Percentiles rank a stretch among this genome's conserved stretches.
Evolutionary conservation across 1,284 basidiomycete species (phyloP).

Genomic region (Xerocomus subilludens): DNA sequence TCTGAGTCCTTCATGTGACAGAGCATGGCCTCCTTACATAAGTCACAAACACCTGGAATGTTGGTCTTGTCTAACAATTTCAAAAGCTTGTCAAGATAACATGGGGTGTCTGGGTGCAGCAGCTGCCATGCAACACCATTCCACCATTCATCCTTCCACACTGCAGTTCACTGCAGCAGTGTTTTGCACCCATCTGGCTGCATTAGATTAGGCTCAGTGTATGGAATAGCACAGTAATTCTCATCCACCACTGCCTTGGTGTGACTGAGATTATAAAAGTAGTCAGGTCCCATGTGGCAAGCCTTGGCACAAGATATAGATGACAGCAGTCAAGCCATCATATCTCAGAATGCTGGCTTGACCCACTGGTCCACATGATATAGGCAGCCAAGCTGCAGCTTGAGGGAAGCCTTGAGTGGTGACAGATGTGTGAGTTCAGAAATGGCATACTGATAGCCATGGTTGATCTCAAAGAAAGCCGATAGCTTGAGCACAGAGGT

Average conservation of each 20-base stretch:
- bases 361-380: slow-evolving; percentile 26
- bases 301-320: slow-evolving; percentile 12
- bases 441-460: slow-evolving; percentile 19
- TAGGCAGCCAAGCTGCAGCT: slow-evolving; percentile 20
- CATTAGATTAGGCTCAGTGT: not conserved
- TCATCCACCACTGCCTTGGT: slow-evolving; percentile 17
- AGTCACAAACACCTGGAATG: not conserved
- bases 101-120: slow-evolving; percentile 19
- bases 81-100: not conserved
- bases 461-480: slow-evolving; percentile 14
- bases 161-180: not conserved
- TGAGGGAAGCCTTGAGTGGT: not conserved
- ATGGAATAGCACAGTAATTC: slow-evolving; percentile 7
- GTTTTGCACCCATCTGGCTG: slow-evolving; percentile 2
- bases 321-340: slow-evolving; percentile 7
- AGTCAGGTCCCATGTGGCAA: slow-evolving; percentile 11
- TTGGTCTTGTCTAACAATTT: not conserved
- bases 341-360: slow-evolving; percentile 17
- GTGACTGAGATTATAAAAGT: slow-evolving; percentile 4
- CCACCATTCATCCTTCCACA: slow-evolving; percentile 26
- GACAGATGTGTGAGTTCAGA: slow-evolving; percentile 3
- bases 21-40: not conserved
- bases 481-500: slow-evolving; percentile 23
- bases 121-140: slow-evolving; percentile 17
- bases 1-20: slow-evolving; percentile 2